Percentiles rank a stretch among this genome's conserved stretches.
These are phyloP conservation scores for Phytophthora sojae DNA, from an alignment of 352 stramenopile species.

Conservation along the genomic window DNA sequence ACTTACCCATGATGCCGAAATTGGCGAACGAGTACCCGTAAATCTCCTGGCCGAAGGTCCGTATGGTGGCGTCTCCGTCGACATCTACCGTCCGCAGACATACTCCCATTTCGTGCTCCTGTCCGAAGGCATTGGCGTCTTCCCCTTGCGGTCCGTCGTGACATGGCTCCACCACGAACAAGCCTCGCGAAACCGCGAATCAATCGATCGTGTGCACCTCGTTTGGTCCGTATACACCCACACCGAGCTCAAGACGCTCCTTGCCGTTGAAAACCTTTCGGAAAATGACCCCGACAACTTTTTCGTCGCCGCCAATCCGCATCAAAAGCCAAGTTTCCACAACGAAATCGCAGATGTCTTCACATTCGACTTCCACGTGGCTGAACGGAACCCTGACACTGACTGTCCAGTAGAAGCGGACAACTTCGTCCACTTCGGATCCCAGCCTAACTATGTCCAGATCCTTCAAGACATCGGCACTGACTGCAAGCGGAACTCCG, in stretches of 20 bases:
- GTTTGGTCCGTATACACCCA: background rate
- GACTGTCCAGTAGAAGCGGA: background rate
- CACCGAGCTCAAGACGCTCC: background rate
- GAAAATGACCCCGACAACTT: background rate
- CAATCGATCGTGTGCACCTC: background rate
- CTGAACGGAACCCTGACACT: background rate
- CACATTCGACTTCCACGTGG: background rate
- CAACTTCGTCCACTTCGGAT: conserved; percentile 14
- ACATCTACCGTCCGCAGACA: conserved; percentile 34
- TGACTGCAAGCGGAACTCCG: conserved; percentile 2
- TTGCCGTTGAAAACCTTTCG: background rate
- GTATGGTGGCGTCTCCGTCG: conserved; percentile 31
- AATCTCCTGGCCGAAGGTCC: conserved; percentile 46
- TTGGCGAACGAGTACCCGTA: conserved; percentile 5
- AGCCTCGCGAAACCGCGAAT: background rate
- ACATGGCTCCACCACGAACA: background rate
- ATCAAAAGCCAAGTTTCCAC: background rate
- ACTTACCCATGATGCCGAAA: background rate
- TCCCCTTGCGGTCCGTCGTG: background rate
- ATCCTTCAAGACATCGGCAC: conserved; percentile 29
- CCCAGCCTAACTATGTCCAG: conserved; percentile 22
- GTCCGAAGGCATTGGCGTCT: background rate
- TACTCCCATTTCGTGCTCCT: conserved; percentile 32
- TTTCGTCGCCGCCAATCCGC: background rate
- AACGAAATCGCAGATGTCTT: background rate